These are phyloP conservation scores for Diphasiastrum complanatum DNA, from an alignment of 83 land plant species.

Conservation along the genomic window DNA sequence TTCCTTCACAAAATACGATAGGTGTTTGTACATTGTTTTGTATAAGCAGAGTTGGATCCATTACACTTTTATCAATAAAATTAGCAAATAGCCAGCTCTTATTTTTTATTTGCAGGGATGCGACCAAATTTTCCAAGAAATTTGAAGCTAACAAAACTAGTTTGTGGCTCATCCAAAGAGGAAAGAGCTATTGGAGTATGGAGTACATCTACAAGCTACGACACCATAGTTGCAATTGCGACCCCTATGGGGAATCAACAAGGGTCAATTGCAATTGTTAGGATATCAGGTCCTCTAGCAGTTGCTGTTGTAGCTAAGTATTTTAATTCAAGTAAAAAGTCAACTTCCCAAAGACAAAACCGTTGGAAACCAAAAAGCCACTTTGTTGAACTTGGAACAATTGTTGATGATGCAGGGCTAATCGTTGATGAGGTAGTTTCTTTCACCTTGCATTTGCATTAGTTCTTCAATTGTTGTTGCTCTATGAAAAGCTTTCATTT, in stretches of 20 bases:
- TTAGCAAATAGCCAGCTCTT: too few relatives aligned
- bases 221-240: conserved; percentile 89
- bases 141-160: too few relatives aligned
- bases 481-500: neutral
- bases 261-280: conserved; percentile 79
- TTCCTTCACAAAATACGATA: too few relatives aligned
- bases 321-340: conserved; percentile 14
- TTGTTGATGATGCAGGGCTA: conserved; percentile 41
- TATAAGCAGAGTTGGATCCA: too few relatives aligned
- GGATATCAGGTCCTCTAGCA: conserved; percentile 78
- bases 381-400: conserved; percentile 73
- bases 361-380: conserved; percentile 69
- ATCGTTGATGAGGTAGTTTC: conserved; percentile 67
- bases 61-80: too few relatives aligned
- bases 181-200: too few relatives aligned
- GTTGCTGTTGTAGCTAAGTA: conserved; percentile 42
- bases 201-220: too few relatives aligned
- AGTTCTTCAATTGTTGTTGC: neutral
- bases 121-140: too few relatives aligned
- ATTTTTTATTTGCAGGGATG: too few relatives aligned
- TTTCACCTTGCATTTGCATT: neutral
- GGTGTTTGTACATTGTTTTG: too few relatives aligned
- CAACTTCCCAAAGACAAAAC: neutral
- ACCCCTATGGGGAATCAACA: conserved; percentile 83
- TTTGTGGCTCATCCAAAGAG: too few relatives aligned